These are phyloP conservation scores for Boletellus emodensis DNA, from an alignment of 768 basidiomycete genomes.

Conservation along the genomic window DNA sequence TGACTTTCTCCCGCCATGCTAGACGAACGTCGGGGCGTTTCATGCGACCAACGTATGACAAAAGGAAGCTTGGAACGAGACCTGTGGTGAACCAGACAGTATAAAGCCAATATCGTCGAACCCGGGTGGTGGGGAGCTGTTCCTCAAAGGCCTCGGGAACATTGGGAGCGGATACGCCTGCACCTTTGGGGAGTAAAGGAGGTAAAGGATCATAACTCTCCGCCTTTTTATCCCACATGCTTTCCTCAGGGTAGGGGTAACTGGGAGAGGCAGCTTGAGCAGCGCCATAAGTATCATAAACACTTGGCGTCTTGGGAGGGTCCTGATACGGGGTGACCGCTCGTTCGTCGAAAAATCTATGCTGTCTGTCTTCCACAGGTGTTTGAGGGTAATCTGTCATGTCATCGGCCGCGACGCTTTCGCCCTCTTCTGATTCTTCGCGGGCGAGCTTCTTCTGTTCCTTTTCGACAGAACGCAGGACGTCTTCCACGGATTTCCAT, in stretches of 20 bases:
- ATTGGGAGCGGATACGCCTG: constrained; percentile 38
- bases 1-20: constrained; percentile 67
- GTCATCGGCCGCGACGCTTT: constrained; percentile 40
- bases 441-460: constrained; percentile 40
- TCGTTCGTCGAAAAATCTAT: constrained; percentile 32
- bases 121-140: constrained; percentile 47
- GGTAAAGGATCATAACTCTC: constrained; percentile 27
- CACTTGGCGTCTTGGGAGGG: constrained; percentile 28
- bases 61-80: constrained; percentile 52
- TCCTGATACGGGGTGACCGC: constrained; percentile 27
- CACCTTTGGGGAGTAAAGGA: constrained; percentile 36
- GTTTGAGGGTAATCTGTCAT: constrained; percentile 38
- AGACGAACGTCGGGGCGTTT: constrained; percentile 64
- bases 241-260: constrained; percentile 33
- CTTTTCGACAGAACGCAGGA: constrained; percentile 47
- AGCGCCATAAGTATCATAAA: constrained; percentile 23
- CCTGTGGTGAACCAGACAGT: constrained; percentile 51
- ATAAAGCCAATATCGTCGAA: constrained; percentile 56
- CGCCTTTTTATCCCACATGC: constrained; percentile 43
- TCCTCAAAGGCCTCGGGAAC: constrained; percentile 49
- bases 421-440: constrained; percentile 44
- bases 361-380: constrained; percentile 26
- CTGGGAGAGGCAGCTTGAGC: constrained; percentile 21
- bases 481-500: constrained; percentile 62
- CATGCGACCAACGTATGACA: constrained; percentile 54